phyloP scores from a whole-genome alignment of 2,329 filamentous ascomycete species.

The Myriosclerotinia scirpicola region DNA sequence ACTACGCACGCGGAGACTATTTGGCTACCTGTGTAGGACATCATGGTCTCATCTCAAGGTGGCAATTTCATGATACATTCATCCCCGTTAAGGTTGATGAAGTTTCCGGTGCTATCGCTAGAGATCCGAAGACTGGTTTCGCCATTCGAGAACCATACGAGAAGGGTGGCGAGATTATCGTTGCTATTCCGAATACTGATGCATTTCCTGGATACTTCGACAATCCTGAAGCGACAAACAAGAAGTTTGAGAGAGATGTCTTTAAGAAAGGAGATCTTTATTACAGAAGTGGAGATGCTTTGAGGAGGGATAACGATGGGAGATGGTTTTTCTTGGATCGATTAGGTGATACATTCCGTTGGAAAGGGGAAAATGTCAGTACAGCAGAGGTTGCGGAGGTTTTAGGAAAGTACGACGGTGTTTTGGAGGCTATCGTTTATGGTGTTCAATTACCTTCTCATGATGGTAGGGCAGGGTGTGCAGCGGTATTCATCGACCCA shows the following conservation, averaged over 20 bases:
- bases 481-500: constrained; percentile 59
- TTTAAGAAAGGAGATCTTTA: constrained; percentile 67
- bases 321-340: constrained; percentile 70
- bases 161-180: constrained; percentile 72
- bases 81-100: constrained; percentile 69
- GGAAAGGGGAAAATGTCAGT: constrained; percentile 70
- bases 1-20: constrained; percentile 61
- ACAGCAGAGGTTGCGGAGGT: constrained; percentile 67
- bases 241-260: constrained; percentile 65
- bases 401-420: constrained; percentile 57
- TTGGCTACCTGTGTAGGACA: constrained; percentile 66
- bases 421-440: constrained; percentile 69
- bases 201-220: constrained; percentile 68
- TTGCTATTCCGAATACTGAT: constrained; percentile 56
- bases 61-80: constrained; percentile 52
- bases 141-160: constrained; percentile 62
- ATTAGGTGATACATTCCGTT: constrained; percentile 72
- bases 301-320: constrained; percentile 61
- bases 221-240: constrained; percentile 63
- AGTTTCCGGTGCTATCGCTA: constrained; percentile 64
- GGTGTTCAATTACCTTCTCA: constrained; percentile 64
- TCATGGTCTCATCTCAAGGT: constrained; percentile 62
- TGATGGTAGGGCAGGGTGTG: constrained; percentile 68
- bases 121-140: constrained; percentile 68
- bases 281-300: constrained; percentile 67